These are phyloP conservation scores for Salmacisia buchloeana DNA, from an alignment of 1,284 basidiomycete species.

Conservation along the genomic window DNA sequence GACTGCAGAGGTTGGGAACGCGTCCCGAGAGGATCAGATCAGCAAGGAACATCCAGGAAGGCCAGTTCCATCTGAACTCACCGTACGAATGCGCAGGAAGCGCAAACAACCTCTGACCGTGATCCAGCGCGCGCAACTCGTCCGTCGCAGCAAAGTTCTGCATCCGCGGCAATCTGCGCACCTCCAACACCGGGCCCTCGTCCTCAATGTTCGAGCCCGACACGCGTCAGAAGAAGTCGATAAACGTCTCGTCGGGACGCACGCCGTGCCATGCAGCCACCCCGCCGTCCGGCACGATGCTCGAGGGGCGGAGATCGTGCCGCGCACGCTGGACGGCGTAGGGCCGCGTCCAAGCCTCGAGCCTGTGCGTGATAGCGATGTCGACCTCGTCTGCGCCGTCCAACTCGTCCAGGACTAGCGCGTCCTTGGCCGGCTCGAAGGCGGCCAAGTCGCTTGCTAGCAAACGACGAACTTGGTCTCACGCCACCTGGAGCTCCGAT, in stretches of 20 bases:
- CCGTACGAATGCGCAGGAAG: neutral
- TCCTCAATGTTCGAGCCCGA: neutral
- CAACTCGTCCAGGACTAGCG: too few species aligned
- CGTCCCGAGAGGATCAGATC: neutral
- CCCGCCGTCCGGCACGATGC: neutral
- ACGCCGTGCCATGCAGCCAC: too few species aligned
- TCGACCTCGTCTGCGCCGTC: too few species aligned
- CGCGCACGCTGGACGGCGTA: neutral
- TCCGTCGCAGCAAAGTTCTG: neutral
- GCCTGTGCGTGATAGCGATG: too few species aligned
- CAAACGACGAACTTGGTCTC: too few species aligned
- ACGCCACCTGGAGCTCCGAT: too few species aligned
- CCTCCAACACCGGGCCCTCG: neutral
- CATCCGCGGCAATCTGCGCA: neutral
- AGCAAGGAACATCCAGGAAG: neutral
- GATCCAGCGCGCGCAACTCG: neutral
- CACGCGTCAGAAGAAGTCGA: neutral
- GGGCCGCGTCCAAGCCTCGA: too few species aligned
- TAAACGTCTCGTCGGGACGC: neutral
- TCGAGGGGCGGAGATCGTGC: neutral
- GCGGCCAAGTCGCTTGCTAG: too few species aligned
- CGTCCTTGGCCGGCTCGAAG: too few species aligned
- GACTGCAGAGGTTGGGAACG: neutral
- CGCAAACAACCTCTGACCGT: slow-evolving; percentile 7
- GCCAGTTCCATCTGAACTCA: neutral